Percentiles rank a stretch among this genome's conserved stretches.
Conservation (phyloP, 345 rosid genomes). For the Streptanthus diversifolius region DNA sequence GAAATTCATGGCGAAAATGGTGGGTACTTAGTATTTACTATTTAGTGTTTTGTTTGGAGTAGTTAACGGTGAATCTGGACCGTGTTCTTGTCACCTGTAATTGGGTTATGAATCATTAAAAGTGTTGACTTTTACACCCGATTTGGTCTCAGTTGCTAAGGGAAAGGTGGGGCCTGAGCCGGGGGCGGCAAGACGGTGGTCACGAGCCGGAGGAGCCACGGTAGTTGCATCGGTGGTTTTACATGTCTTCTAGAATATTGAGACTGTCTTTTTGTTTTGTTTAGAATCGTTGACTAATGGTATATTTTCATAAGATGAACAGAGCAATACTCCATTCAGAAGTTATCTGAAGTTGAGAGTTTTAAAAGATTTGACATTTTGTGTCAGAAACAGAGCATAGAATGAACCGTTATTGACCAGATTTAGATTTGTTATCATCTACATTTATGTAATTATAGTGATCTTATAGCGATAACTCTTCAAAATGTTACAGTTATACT, state of each 20-base stretch:
- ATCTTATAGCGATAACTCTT: not conserved
- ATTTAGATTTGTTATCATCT: not conserved
- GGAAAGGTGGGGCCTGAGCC: not conserved
- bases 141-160: constrained; percentile 4
- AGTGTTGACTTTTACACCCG: constrained; percentile 8
- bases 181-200: constrained; percentile 22
- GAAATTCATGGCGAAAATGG: not conserved
- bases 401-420: not conserved
- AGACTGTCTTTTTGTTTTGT: not conserved
- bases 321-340: not conserved
- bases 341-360: not conserved
- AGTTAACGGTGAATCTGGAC: not conserved
- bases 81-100: constrained; percentile 4
- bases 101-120: not conserved
- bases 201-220: constrained; percentile 7
- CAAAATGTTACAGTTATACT: not conserved
- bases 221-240: constrained; percentile 9
- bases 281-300: not conserved
- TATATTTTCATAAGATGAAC: not conserved
- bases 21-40: not conserved
- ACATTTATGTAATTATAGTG: not conserved
- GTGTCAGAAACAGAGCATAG: not conserved
- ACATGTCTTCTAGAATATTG: constrained; percentile 7
- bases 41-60: constrained; percentile 14
- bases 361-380: not conserved